Percentiles rank a stretch among this genome's conserved stretches.
Evolutionary conservation across 169 alveolate genomes (phyloP).

Genomic region (Eimeria sp.): DNA sequence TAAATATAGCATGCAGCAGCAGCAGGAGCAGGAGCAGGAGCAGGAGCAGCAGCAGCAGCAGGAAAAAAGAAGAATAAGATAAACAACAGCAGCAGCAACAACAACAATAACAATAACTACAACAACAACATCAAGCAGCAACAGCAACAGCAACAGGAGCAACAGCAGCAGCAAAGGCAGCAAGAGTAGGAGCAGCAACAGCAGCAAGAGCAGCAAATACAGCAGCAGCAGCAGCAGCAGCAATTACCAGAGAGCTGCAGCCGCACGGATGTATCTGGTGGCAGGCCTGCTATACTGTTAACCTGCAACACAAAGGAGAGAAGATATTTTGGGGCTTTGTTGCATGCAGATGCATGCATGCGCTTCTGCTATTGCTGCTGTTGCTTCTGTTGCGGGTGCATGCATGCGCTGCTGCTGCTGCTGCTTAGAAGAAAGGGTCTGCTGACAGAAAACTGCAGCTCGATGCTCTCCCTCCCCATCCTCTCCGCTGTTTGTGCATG

Average conservation of each 20-base stretch:
- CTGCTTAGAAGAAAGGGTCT: not conserved
- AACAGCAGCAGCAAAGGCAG: not conserved
- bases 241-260: too few species aligned
- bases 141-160: not conserved
- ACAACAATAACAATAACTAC: not conserved
- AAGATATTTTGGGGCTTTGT: too few species aligned
- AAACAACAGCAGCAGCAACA: not conserved
- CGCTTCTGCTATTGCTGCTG: too few species aligned
- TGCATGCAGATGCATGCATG: too few species aligned
- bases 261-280: too few species aligned
- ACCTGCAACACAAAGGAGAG: too few species aligned
- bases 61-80: not conserved
- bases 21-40: not conserved
- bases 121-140: not conserved
- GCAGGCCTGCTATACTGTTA: too few species aligned
- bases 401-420: conserved; percentile 4
- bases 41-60: not conserved
- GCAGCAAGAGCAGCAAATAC: not conserved
- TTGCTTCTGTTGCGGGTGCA: too few species aligned
- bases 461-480: too few species aligned
- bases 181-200: not conserved
- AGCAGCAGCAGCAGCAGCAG: too few species aligned
- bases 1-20: not conserved
- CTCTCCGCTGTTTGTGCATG: too few species aligned
- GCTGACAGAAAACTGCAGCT: too few species aligned